Evolutionary conservation across 1,139 yeast species (phyloP).

Genomic region (Debaryomycetaceae sp.): DNA sequence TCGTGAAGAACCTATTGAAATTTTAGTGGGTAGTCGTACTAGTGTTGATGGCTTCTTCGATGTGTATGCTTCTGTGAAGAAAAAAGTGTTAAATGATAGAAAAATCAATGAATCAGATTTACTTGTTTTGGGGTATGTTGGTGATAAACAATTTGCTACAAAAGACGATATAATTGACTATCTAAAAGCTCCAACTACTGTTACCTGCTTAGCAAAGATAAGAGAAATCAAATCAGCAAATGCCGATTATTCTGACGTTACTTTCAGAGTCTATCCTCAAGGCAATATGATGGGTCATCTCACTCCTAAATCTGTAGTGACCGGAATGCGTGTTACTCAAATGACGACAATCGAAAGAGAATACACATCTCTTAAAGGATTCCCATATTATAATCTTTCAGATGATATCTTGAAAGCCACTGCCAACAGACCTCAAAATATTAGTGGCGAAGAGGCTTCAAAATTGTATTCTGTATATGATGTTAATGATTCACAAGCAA

Average conservation of each 20-base stretch:
- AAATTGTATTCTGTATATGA: slow-evolving; percentile 45
- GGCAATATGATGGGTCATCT: slow-evolving; percentile 53
- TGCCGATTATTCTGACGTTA: slow-evolving; percentile 67
- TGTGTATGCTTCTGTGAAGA: slow-evolving; percentile 73
- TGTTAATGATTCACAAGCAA: slow-evolving; percentile 86
- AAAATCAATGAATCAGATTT: slow-evolving; percentile 75
- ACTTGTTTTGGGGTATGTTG: slow-evolving; percentile 52
- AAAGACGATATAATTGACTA: slow-evolving; percentile 17
- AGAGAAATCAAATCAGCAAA: slow-evolving; percentile 65
- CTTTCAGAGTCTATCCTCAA: slow-evolving; percentile 60
- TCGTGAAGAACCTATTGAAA: slow-evolving; percentile 61
- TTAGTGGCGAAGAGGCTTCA: slow-evolving; percentile 34
- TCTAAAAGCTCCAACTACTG: slow-evolving; percentile 25
- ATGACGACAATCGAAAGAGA: slow-evolving; percentile 95
- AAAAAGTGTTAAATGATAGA: slow-evolving; percentile 46
- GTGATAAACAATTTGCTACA: slow-evolving; percentile 5
- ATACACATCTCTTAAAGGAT: slow-evolving; percentile 75
- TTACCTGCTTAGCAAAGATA: slow-evolving; percentile 74
- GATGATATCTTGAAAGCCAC: slow-evolving; percentile 62
- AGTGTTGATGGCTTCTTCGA: slow-evolving; percentile 87
- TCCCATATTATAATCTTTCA: slow-evolving; percentile 74
- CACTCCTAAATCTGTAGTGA: slow-evolving; percentile 60
- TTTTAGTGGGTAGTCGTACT: slow-evolving; percentile 74
- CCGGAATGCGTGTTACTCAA: slow-evolving; percentile 73
- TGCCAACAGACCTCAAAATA: slow-evolving; percentile 45